Evolutionary conservation across 177 flowering plant genomes (phyloP), one percentile per base, ranked within the genome.

Genomic region (Tripterygium wilfordii): DNA sequence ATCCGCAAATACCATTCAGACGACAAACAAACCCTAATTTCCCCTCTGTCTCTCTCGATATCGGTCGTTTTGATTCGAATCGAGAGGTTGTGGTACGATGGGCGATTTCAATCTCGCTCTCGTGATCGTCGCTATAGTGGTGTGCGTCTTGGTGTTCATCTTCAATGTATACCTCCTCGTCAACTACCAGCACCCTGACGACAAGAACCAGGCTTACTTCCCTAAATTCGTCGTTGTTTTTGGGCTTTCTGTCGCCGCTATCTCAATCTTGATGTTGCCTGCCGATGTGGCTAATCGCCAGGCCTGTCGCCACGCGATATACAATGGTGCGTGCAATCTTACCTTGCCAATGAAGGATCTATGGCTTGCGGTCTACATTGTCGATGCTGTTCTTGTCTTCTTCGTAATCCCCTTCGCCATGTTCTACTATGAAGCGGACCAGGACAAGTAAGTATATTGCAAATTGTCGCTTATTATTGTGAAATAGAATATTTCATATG

Each of bases 341-440:
- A 89, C 99, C 26, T 67, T 94, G 48, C 99, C 99, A 7, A 94
- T 94, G 99, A 94, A 84, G 74, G 74, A 78, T 60, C 80, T 94
- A 14, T 94, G 99, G 99, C 82, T 94, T 27, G 88, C 85, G 3
- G 46, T 94, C 45, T 89, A 94, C 61, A 86, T 89, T 35, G 51
- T 70, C 3, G 99, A 94, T 33, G 99, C 96, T 1, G 45, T 89
- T 7, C 90, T 94, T 13, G 99, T 92, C 1, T 92, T 92, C 76
- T 84, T 92, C 66, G 59, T 92, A 30, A 86, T 92, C 52, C 99
- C 99, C n/a, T 92, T 92, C 41, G 89, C 99, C 3, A 92, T 92
- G 95, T 92, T 92, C 60, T 92, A 75, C 67, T 92, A 92, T 47
- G 98, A 92, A 65, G 98, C 96, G 30, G 98, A 92, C 58, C 94